Evolutionary conservation across 495 filamentous ascomycete genomes (phyloP), one percentile per base, ranked within the genome.

Genomic region (Lichina pygmaea): DNA sequence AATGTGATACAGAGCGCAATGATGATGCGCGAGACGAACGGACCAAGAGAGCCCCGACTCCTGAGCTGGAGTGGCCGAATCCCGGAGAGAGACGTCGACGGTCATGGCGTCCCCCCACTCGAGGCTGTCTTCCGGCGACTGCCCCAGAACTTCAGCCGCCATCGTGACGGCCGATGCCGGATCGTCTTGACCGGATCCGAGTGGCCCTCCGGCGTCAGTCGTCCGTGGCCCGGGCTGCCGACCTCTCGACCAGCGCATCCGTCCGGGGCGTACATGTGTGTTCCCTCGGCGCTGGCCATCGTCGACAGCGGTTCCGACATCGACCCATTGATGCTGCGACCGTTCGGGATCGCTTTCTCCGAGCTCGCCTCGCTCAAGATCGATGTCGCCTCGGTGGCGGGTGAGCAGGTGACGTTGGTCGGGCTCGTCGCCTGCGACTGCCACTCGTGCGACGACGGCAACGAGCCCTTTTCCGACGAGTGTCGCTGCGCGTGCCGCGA

Each of bases 341-440:
- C 33, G 32, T 6, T 40, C 44, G 16, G 33, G 7, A 6, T 40
- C 44, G 15, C 33, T 39, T 33, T 44, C 24, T 43, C 46, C 15
- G 41, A 47, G 46, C 46, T 48, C 12, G 13, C 15, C 6, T 15
- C 15, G 32, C 47, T 49, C n/a, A 47, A 16, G 37, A 49, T 24
- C 6, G 47, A 49, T 3, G 47, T 49, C 10, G 47, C 47, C 39
- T 49, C 44, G 7, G 47, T 49, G 43, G 42, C 37, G 7, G 47
- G 47, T 15, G 47, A 49, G 24, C 36, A 42, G 34, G 47, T 33
- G 17, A 46, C 24, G 16, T 36, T 44, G 10, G 42, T 48, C 17
- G 43, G 30, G 15, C 42, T 42, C 6, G 30, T 47, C 24, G 42
- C 36, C 16, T 47, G 47, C 8, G 42, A 34, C 30, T 39, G 36